These are phyloP conservation scores for Pythium volutum DNA, from an alignment of 352 stramenopile species.

Conservation along the genomic window DNA sequence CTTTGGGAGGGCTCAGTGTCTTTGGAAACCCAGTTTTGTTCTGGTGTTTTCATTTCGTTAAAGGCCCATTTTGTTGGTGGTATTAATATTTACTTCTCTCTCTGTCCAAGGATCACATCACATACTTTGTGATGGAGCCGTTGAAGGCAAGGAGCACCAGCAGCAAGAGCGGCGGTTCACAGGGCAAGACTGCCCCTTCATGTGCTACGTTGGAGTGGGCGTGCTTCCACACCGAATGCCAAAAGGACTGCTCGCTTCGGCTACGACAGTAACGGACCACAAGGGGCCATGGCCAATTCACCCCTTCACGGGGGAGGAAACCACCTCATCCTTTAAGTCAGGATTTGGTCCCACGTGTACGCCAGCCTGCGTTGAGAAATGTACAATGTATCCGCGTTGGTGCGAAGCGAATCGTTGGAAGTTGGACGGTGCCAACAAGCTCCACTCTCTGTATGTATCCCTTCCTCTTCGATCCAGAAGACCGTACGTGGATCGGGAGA, in stretches of 20 bases:
- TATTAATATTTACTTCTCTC: background rate
- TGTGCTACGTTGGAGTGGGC: background rate
- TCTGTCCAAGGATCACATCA: background rate
- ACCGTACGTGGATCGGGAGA: background rate
- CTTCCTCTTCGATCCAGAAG: background rate
- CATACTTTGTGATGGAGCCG: background rate
- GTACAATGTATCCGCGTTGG: background rate
- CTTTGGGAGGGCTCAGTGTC: no score
- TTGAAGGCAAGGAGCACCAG: background rate
- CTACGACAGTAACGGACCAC: slow-evolving; percentile 3
- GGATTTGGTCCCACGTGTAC: background rate
- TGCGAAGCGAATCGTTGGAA: background rate
- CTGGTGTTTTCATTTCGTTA: background rate
- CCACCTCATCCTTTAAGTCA: background rate
- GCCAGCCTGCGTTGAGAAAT: background rate
- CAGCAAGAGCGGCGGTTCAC: background rate
- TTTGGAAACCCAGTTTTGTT: no score
- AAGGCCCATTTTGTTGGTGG: background rate
- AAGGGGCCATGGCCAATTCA: slow-evolving; percentile 7
- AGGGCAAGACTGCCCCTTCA: background rate
- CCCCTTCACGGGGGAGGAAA: background rate
- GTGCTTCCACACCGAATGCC: background rate
- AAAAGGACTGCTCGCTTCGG: background rate
- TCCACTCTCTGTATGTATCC: background rate
- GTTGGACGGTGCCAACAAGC: background rate